phyloP scores from a whole-genome alignment of 345 rosid genomes.

The Alliaria petiolata region DNA sequence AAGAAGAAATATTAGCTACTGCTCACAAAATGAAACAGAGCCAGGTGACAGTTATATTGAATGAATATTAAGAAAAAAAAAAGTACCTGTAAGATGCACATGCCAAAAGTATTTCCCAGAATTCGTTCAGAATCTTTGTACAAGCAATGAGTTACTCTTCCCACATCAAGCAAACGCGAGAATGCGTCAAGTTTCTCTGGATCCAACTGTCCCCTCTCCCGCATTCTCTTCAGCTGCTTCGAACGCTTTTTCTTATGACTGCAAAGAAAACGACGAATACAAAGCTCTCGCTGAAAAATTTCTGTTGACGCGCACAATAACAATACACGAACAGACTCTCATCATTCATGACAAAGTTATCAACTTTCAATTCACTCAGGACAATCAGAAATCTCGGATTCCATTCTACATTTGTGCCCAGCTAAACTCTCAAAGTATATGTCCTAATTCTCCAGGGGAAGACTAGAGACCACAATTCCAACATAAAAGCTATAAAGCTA shows the following conservation, averaged over 20 bases:
- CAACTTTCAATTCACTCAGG: neutral
- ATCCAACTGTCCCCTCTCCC: conserved; percentile 84
- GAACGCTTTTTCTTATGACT: conserved; percentile 79
- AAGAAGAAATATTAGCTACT: neutral
- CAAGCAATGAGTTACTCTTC: conserved; percentile 70
- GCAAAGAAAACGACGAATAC: conserved; percentile 31
- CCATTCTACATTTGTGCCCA: conserved; percentile 3
- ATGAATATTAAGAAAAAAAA: neutral
- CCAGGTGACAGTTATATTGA: neutral
- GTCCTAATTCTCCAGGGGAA: neutral
- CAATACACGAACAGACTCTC: neutral
- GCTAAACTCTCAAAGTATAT: neutral
- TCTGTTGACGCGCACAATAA: neutral
- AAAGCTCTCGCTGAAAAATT: neutral
- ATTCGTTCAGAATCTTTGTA: conserved; percentile 87
- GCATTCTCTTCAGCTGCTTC: conserved; percentile 76
- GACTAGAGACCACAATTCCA: neutral
- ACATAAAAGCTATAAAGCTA: no score
- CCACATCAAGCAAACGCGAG: conserved; percentile 81
- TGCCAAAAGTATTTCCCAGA: conserved; percentile 91
- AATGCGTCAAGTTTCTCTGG: conserved; percentile 89
- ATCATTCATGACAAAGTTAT: neutral
- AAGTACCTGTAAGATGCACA: conserved; percentile 94
- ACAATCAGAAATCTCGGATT: neutral
- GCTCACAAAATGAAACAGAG: conserved; percentile 9